These are phyloP conservation scores for Phytopythium ostracodes DNA, from an alignment of 352 stramenopile genomes.

Conservation along the genomic window DNA sequence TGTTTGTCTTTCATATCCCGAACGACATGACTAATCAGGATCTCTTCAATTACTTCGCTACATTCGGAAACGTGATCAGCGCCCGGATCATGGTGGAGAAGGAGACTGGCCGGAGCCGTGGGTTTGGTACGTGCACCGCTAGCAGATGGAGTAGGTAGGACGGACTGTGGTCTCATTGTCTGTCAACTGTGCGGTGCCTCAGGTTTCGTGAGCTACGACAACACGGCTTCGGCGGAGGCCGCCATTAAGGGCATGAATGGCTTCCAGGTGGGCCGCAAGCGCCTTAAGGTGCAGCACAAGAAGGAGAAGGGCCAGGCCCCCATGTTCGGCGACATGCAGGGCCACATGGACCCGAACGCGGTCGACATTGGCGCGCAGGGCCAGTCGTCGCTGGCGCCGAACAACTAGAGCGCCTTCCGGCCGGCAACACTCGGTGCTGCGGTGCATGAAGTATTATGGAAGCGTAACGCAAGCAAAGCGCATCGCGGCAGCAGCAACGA, in stretches of 20 bases:
- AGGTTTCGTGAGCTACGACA: constrained; percentile 97
- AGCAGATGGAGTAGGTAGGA: background rate
- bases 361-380: constrained; percentile 34
- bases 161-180: background rate
- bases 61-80: constrained; percentile 95
- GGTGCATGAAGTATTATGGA: constrained; percentile 26
- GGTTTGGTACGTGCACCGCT: constrained; percentile 74
- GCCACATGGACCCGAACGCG: constrained; percentile 44
- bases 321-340: constrained; percentile 66
- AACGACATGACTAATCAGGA: constrained; percentile 97
- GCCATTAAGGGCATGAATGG: constrained; percentile 96
- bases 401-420: constrained; percentile 22
- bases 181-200: background rate
- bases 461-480: constrained; percentile 1
- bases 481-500: background rate
- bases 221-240: constrained; percentile 83
- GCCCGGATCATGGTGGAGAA: constrained; percentile 97
- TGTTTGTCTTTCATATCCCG: constrained; percentile 98
- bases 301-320: constrained; percentile 80
- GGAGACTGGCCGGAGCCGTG: constrained; percentile 92
- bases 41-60: constrained; percentile 95
- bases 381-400: constrained; percentile 35
- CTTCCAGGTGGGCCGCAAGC: constrained; percentile 95
- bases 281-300: constrained; percentile 96
- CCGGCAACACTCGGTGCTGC: constrained; percentile 6